A percentile compares a stretch with the other conserved stretches of the same genome.
Evolutionary conservation across 2,329 filamentous ascomycete species (phyloP).

Genomic region (Pseudonectria buxi): DNA sequence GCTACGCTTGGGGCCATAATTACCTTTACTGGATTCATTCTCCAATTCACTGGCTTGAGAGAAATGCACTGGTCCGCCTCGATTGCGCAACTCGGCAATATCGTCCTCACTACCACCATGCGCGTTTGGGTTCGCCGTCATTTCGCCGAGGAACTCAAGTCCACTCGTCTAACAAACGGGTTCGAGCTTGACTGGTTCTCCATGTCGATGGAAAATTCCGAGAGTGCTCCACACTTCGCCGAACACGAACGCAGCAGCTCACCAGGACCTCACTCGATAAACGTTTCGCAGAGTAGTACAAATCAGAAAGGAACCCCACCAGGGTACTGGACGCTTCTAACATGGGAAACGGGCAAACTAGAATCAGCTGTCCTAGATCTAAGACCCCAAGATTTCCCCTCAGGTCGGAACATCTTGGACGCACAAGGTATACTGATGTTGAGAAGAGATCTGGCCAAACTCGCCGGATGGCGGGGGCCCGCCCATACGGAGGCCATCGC

Average conservation of each 20-base stretch:
- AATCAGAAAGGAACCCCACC: background rate
- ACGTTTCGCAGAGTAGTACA: too few relatives aligned
- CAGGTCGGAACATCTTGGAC: background rate
- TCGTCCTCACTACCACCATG: slow-evolving; percentile 17
- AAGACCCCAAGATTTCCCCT: background rate
- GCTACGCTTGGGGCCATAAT: too few relatives aligned
- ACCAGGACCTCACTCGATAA: too few relatives aligned
- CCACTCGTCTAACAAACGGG: slow-evolving; percentile 5
- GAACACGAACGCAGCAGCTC: too few relatives aligned
- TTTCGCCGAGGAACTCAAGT: background rate
- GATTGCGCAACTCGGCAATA: slow-evolving; percentile 19
- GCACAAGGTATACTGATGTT: slow-evolving; percentile 10
- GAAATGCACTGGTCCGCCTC: slow-evolving; percentile 21
- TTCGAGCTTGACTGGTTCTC: slow-evolving; percentile 25
- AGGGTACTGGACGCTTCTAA: background rate
- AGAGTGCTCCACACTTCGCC: slow-evolving; percentile 2
- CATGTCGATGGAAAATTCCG: slow-evolving; percentile 6
- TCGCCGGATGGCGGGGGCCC: slow-evolving; percentile 15
- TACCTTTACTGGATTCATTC: slow-evolving; percentile 24
- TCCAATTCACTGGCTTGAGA: slow-evolving; percentile 23
- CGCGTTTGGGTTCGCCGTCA: slow-evolving; percentile 19
- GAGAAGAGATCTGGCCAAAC: slow-evolving; percentile 12
- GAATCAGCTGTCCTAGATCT: too few relatives aligned
- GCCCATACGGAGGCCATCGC: slow-evolving; percentile 7
- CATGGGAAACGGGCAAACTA: background rate